Percentiles rank a stretch among this genome's conserved stretches.
These are phyloP conservation scores for Lolium perenne DNA, from an alignment of 176 grass and related monocot genomes.

Conservation along the genomic window DNA sequence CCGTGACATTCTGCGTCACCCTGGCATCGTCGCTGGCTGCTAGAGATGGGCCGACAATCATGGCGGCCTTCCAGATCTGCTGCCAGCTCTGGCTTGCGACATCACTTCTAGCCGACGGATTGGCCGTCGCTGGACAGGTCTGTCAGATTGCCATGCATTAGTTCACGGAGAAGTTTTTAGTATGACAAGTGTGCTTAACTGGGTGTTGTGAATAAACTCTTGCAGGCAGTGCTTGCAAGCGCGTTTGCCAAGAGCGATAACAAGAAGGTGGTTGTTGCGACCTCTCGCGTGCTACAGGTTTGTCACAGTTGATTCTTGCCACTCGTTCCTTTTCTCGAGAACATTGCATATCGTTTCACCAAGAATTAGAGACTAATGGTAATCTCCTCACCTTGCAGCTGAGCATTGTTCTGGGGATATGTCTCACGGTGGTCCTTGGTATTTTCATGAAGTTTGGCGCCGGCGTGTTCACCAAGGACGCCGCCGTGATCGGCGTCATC, in stretches of 20 bases:
- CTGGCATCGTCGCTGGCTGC: slow-evolving; percentile 89
- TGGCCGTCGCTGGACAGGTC: slow-evolving; percentile 98
- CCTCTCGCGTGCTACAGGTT: slow-evolving; percentile 90
- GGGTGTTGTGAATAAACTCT: slow-evolving; percentile 3
- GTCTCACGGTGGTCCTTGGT: slow-evolving; percentile 71
- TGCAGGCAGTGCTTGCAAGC: slow-evolving; percentile 91
- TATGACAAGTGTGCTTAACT: slow-evolving; percentile 10
- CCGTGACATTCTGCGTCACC: slow-evolving; percentile 97
- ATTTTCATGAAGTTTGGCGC: slow-evolving; percentile 80
- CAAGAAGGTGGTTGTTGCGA: slow-evolving; percentile 59
- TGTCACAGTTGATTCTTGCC: slow-evolving; percentile 8
- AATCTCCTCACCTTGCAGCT: slow-evolving; percentile 50
- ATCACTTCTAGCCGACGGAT: slow-evolving; percentile 91
- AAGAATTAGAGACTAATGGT: background rate
- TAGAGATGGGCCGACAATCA: slow-evolving; percentile 66
- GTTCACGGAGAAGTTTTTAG: slow-evolving; percentile 6
- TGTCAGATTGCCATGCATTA: background rate
- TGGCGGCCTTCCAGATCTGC: slow-evolving; percentile 97
- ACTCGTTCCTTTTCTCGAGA: background rate
- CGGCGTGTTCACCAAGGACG: slow-evolving; percentile 84
- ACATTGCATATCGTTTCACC: background rate
- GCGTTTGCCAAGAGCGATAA: slow-evolving; percentile 81
- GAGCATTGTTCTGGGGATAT: slow-evolving; percentile 75
- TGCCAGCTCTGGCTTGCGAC: slow-evolving; percentile 93
- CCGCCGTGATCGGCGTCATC: slow-evolving; percentile 67